phyloP scores from a whole-genome alignment of 345 rosid genomes.

The Moricandia arvensis region DNA sequence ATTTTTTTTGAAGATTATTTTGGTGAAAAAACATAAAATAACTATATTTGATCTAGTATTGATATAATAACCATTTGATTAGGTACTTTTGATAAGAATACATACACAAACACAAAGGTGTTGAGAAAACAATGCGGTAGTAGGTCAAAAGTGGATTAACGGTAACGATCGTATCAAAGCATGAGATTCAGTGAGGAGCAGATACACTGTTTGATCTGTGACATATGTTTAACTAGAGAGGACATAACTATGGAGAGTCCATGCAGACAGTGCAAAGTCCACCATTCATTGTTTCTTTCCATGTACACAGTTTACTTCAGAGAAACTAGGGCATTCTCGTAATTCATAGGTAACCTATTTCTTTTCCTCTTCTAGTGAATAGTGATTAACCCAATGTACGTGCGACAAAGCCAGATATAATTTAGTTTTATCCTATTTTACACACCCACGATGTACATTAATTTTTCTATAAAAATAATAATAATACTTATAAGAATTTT shows the following conservation, averaged over 20 bases:
- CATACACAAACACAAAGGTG: too few relatives aligned
- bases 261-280: slow-evolving; percentile 43
- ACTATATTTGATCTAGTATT: too few relatives aligned
- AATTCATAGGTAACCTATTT: neutral
- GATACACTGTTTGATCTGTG: slow-evolving; percentile 37
- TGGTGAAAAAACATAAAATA: too few relatives aligned
- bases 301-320: slow-evolving; percentile 21
- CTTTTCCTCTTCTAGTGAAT: neutral
- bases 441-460: slow-evolving; percentile 19
- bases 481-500: too few relatives aligned
- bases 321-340: slow-evolving; percentile 20
- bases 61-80: too few relatives aligned
- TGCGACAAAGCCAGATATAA: slow-evolving; percentile 22
- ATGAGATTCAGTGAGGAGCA: neutral
- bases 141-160: neutral
- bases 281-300: slow-evolving; percentile 31
- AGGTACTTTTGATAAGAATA: too few relatives aligned
- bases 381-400: slow-evolving; percentile 10
- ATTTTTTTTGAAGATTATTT: too few relatives aligned
- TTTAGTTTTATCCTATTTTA: neutral
- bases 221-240: neutral
- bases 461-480: neutral
- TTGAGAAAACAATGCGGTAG: neutral
- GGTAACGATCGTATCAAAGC: neutral
- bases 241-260: slow-evolving; percentile 46